A percentile compares a stretch with the other conserved stretches of the same genome.
These are phyloP conservation scores for Capronia epimyces DNA, from an alignment of 2,329 filamentous ascomycete genomes.

Conservation along the genomic window DNA sequence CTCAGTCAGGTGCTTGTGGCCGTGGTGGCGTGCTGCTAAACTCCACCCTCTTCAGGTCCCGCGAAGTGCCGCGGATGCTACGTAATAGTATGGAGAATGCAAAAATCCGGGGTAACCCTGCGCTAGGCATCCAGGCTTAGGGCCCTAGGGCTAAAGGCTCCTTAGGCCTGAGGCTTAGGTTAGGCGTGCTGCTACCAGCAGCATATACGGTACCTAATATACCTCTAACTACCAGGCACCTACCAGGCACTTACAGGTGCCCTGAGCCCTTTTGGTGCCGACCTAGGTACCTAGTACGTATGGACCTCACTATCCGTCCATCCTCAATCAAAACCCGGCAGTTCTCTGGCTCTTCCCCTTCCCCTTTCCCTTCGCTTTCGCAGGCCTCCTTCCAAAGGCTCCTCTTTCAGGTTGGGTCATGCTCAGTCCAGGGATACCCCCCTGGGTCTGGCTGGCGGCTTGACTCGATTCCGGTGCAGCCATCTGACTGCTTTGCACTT, in stretches of 20 bases:
- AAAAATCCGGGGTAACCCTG: constrained; percentile 23
- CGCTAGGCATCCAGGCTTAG: not conserved
- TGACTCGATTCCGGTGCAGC: constrained; percentile 14
- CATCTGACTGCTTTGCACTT: constrained; percentile 23
- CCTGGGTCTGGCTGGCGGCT: constrained; percentile 7
- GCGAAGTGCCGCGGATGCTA: not conserved
- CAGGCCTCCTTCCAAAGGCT: constrained; percentile 18
- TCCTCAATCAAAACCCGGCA: constrained; percentile 25
- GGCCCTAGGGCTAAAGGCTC: no score
- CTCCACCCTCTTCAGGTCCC: not conserved
- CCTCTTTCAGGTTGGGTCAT: constrained; percentile 27
- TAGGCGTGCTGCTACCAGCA: no score
- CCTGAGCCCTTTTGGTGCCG: no score
- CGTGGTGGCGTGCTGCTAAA: not conserved
- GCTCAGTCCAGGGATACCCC: constrained; percentile 6
- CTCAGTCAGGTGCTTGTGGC: not conserved
- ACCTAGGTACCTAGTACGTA: no score
- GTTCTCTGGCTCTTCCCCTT: constrained; percentile 16
- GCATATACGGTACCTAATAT: no score
- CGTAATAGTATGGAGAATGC: constrained; percentile 19
- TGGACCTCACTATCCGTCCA: no score
- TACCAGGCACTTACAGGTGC: no score
- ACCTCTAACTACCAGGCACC: no score
- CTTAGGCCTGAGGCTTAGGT: no score
- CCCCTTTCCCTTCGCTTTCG: constrained; percentile 1